These are phyloP conservation scores for Uncinocarpus reesii DNA, from an alignment of 2,329 filamentous ascomycete species.

Conservation along the genomic window DNA sequence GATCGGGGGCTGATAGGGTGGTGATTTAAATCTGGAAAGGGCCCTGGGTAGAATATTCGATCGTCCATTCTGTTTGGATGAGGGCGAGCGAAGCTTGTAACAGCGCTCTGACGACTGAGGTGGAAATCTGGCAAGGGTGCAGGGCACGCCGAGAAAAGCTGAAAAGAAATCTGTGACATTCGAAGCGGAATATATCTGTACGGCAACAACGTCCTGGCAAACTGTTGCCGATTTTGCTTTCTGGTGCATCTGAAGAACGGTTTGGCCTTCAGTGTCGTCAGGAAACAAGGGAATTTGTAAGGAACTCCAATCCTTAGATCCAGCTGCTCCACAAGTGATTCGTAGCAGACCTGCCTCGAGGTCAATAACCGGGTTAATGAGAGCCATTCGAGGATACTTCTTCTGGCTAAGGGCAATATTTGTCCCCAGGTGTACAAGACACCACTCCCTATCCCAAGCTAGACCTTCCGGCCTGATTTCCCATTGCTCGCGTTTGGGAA, in stretches of 20 bases:
- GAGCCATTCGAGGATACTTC: constrained; percentile 73
- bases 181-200: constrained; percentile 58
- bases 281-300: constrained; percentile 31
- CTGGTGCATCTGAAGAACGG: constrained; percentile 36
- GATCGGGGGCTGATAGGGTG: constrained; percentile 47
- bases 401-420: constrained; percentile 82
- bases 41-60: background rate
- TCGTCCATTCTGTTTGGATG: background rate
- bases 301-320: constrained; percentile 23
- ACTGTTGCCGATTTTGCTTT: constrained; percentile 52
- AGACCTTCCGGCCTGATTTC: constrained; percentile 71
- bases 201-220: constrained; percentile 67
- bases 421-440: constrained; percentile 76
- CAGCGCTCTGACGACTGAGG: constrained; percentile 56
- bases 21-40: constrained; percentile 38
- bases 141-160: constrained; percentile 62
- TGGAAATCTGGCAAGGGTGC: constrained; percentile 74
- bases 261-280: constrained; percentile 44
- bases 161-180: constrained; percentile 69
- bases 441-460: constrained; percentile 95
- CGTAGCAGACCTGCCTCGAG: constrained; percentile 55
- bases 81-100: constrained; percentile 43
- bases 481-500: constrained; percentile 59
- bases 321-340: constrained; percentile 39
- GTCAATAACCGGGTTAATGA: constrained; percentile 66